A percentile compares a stretch with the other conserved stretches of the same genome.
Evolutionary conservation across 768 basidiomycete genomes (phyloP).

Genomic region (Trametes cubensis): DNA sequence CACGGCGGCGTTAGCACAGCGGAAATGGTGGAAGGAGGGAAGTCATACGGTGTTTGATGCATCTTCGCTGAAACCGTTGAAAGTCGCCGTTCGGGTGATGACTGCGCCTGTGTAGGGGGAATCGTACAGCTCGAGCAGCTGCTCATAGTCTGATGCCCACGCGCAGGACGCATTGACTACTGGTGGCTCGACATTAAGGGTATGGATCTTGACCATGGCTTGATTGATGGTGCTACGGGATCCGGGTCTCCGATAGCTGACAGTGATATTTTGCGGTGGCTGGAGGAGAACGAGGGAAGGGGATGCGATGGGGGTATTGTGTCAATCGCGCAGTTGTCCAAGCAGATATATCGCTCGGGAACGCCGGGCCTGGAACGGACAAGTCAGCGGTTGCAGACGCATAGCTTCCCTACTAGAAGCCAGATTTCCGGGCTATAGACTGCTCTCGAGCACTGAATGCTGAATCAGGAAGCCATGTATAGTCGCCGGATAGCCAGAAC

Average conservation of each 20-base stretch:
- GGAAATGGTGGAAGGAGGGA: background rate
- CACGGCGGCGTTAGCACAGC: background rate
- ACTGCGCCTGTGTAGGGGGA: conserved; percentile 75
- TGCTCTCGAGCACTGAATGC: conserved; percentile 11
- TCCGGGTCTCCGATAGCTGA: background rate
- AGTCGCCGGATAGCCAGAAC: conserved; percentile 11
- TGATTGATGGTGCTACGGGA: background rate
- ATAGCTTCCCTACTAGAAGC: conserved; percentile 2
- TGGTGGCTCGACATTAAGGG: conserved; percentile 59
- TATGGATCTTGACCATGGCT: conserved; percentile 60
- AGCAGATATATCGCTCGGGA: conserved; percentile 15
- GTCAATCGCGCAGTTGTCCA: background rate
- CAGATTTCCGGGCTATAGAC: conserved; percentile 4
- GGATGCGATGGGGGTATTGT: conserved; percentile 3
- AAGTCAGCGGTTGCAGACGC: conserved; percentile 9
- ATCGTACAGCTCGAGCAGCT: conserved; percentile 67
- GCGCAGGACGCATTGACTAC: conserved; percentile 80
- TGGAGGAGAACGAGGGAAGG: background rate
- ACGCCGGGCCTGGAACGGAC: conserved; percentile 17
- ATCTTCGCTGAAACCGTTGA: conserved; percentile 71
- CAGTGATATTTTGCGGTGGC: background rate
- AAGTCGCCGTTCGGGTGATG: conserved; percentile 76
- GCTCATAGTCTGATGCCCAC: conserved; percentile 72
- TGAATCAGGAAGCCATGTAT: conserved; percentile 13
- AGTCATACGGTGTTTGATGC: conserved; percentile 58